phyloP scores from a whole-genome alignment of 1,284 basidiomycete species.

The Megacollybia platyphylla region DNA sequence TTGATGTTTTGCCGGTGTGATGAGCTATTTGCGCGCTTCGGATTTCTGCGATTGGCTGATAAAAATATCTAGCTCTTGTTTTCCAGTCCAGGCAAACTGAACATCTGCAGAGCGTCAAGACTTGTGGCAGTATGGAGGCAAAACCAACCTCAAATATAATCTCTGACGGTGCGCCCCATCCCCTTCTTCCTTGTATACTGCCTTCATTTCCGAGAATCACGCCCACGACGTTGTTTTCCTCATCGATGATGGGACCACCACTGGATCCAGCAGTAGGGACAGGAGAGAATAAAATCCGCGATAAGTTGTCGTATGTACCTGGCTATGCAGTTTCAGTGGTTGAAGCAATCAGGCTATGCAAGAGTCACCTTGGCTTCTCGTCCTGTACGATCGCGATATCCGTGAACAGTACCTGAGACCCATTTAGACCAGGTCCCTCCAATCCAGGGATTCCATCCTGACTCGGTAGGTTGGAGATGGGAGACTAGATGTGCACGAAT shows the following conservation, averaged over 20 bases:
- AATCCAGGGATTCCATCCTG: slow-evolving; percentile 39
- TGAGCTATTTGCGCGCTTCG: neutral
- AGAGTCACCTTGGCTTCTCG: slow-evolving; percentile 37
- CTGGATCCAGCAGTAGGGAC: slow-evolving; percentile 57
- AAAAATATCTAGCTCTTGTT: neutral
- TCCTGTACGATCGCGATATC: slow-evolving; percentile 49
- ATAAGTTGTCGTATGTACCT: slow-evolving; percentile 59
- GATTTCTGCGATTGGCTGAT: slow-evolving; percentile 5
- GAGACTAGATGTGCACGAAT: slow-evolving; percentile 47
- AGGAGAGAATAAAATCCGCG: slow-evolving; percentile 42
- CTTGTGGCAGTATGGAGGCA: neutral
- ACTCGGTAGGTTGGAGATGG: slow-evolving; percentile 24
- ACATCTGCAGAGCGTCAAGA: slow-evolving; percentile 25
- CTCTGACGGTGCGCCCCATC: slow-evolving; percentile 63
- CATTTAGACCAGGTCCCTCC: slow-evolving; percentile 42
- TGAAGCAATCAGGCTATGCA: neutral
- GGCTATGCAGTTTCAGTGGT: slow-evolving; percentile 22
- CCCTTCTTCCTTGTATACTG: slow-evolving; percentile 40
- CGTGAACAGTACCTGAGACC: slow-evolving; percentile 35
- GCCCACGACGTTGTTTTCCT: slow-evolving; percentile 53
- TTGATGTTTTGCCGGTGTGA: neutral
- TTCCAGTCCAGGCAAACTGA: slow-evolving; percentile 25
- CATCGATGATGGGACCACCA: slow-evolving; percentile 60
- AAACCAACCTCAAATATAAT: slow-evolving; percentile 47
- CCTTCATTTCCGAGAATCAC: slow-evolving; percentile 56